Percentiles rank a stretch among this genome's conserved stretches.
Evolutionary conservation across 116 monocot species (phyloP).

Genomic region (Zostera marina): DNA sequence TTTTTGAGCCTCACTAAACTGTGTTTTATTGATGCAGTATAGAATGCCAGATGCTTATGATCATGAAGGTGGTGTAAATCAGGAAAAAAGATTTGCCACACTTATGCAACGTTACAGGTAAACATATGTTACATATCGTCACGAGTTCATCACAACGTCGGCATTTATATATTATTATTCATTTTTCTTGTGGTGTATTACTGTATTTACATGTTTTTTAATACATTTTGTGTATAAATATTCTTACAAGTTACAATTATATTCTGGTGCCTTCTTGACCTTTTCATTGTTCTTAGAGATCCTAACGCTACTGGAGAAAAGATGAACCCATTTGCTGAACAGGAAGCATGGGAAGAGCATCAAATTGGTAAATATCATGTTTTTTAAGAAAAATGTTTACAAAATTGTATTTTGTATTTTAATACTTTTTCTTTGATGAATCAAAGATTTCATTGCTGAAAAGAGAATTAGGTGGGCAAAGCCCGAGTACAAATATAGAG

Average conservation of each 20-base stretch:
- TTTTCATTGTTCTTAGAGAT: conserved; percentile 39
- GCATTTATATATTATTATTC: too few relatives aligned
- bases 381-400: too few relatives aligned
- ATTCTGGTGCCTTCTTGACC: background rate
- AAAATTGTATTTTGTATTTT: too few relatives aligned
- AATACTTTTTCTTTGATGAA: too few relatives aligned
- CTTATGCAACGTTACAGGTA: conserved; percentile 82
- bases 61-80: conserved; percentile 77
- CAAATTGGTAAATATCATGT: conserved; percentile 31
- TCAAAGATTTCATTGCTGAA: too few relatives aligned
- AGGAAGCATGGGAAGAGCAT: conserved; percentile 98
- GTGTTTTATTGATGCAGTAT: conserved; percentile 41
- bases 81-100: conserved; percentile 93
- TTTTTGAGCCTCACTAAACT: background rate
- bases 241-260: background rate
- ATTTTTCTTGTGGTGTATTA: background rate
- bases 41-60: conserved; percentile 98
- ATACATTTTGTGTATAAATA: background rate
- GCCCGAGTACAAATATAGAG: too few relatives aligned
- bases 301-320: conserved; percentile 53
- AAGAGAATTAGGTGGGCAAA: too few relatives aligned
- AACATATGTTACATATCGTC: background rate
- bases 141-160: background rate
- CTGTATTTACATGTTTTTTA: background rate
- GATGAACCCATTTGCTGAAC: conserved; percentile 99